Percentiles rank a stretch among this genome's conserved stretches.
These are phyloP conservation scores for Candida smagusa DNA, from an alignment of 1,139 yeast genomes.

Conservation along the genomic window DNA sequence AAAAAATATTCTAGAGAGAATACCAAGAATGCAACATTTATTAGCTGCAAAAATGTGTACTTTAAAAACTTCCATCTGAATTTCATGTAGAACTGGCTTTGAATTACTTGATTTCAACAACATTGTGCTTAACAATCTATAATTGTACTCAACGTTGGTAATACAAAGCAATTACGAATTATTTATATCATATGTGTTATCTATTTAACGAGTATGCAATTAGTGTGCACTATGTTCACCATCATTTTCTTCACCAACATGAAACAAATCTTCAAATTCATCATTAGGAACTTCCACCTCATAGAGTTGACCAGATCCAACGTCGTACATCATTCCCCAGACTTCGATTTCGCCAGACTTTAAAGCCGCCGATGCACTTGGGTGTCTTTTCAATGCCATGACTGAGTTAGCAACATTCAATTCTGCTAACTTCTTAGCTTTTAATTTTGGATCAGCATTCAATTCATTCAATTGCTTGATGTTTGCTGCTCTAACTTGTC, in stretches of 20 bases:
- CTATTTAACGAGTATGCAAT: constrained; percentile 6
- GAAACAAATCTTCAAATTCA: constrained; percentile 50
- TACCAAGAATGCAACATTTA: no score
- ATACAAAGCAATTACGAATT: no score
- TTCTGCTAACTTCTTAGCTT: constrained; percentile 69
- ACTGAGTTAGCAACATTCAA: constrained; percentile 70
- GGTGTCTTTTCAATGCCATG: constrained; percentile 60
- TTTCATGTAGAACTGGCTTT: no score
- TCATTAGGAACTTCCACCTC: constrained; percentile 54
- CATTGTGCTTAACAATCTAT: no score
- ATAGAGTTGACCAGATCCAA: constrained; percentile 66
- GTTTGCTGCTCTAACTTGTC: constrained; percentile 66
- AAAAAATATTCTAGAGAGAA: no score
- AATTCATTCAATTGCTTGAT: constrained; percentile 42
- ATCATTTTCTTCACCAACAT: constrained; percentile 34
- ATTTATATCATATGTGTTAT: neutral
- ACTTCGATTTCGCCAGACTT: constrained; percentile 74
- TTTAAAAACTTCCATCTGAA: no score
- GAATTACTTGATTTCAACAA: no score
- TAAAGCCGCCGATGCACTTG: constrained; percentile 71
- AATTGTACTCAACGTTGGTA: no score
- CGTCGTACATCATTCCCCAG: constrained; percentile 88
- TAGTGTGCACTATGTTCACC: constrained; percentile 19
- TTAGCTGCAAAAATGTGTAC: no score
- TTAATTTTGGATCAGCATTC: constrained; percentile 48